Evolutionary conservation across 2,329 filamentous ascomycete genomes (phyloP), one percentile per base, ranked within the genome.

Genomic region (Fusarium mundagurra): DNA sequence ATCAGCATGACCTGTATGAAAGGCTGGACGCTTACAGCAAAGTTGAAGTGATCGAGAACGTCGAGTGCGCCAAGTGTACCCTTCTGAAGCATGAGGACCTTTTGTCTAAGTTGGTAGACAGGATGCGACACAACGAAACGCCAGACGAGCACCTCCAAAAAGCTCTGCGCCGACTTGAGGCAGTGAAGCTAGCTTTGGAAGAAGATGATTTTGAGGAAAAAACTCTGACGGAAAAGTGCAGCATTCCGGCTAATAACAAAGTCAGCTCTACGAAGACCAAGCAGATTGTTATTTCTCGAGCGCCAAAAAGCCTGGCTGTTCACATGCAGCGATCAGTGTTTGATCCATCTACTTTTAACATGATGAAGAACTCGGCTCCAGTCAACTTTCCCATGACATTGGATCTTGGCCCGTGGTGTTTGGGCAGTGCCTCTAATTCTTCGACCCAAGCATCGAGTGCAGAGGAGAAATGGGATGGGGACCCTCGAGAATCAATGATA

Each of bases 321-420:
- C 96, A 99, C 80, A 89, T 98, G 80, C 98, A 98, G 79, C 90
- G 96, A 45, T 98, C 95, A 58, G 89, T 96, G 1, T 98, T 98
- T 77, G 93, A 98, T 77, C 94, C 97, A 74, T 87, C 86, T 57
- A 97, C 94, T 0, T 94, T 94, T 10, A 86, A 90, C 68, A 90
- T 95, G 82, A 91, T 89, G 79, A 98, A 98, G 83, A 98, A 98
- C 77, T 90, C 90, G 39, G 93, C 95, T 0, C 87, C 88, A 1
- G 93, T 99, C 24, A 87, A 87, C 29, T 98, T 98, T 76, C 95
- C 95, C 0, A 87, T 86, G 69, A 84, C 85, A 1, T 84, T 98
- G 24, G 92, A 98, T 79, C 84, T 99, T 5, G 92, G 91, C 1
- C 89, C 91, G n/a, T 98, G 94, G 95, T 96, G 92, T 79, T 84